phyloP scores from a whole-genome alignment of 2,329 filamentous ascomycete species.

The Camptophora hylomeconis region DNA sequence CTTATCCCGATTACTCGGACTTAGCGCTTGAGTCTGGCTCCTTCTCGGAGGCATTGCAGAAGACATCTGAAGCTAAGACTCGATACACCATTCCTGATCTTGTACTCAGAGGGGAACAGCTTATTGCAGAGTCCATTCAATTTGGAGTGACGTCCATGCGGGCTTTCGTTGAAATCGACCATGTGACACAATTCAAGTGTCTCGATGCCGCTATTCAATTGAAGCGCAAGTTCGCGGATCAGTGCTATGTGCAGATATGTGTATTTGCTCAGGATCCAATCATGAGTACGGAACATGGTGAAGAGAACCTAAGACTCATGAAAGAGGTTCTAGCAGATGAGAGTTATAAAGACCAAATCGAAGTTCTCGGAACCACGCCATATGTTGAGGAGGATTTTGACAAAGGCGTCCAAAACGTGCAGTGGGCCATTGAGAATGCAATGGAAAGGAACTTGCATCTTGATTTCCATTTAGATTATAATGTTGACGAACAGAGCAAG shows the following conservation, averaged over 20 bases:
- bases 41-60: conserved; percentile 51
- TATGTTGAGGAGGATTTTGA: conserved; percentile 49
- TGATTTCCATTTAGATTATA: conserved; percentile 63
- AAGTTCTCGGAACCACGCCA: conserved; percentile 53
- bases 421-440: conserved; percentile 48
- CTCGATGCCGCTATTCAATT: conserved; percentile 44
- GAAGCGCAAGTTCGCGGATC: conserved; percentile 39
- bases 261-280: conserved; percentile 59
- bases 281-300: conserved; percentile 42
- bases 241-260: conserved; percentile 52
- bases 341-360: conserved; percentile 31
- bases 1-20: conserved; percentile 38
- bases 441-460: conserved; percentile 41
- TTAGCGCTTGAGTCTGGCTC: conserved; percentile 47
- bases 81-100: conserved; percentile 51
- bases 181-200: conserved; percentile 44
- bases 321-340: conserved; percentile 28
- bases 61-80: conserved; percentile 48
- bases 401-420: conserved; percentile 43
- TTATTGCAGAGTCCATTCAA: conserved; percentile 51
- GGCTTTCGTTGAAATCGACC: conserved; percentile 60
- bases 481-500: conserved; percentile 38
- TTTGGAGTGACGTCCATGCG: conserved; percentile 57
- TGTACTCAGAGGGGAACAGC: conserved; percentile 48
- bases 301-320: conserved; percentile 40